Base-by-base conservation (phyloP, 768 basidiomycete genomes). In the Termitomyces sp. region DNA sequence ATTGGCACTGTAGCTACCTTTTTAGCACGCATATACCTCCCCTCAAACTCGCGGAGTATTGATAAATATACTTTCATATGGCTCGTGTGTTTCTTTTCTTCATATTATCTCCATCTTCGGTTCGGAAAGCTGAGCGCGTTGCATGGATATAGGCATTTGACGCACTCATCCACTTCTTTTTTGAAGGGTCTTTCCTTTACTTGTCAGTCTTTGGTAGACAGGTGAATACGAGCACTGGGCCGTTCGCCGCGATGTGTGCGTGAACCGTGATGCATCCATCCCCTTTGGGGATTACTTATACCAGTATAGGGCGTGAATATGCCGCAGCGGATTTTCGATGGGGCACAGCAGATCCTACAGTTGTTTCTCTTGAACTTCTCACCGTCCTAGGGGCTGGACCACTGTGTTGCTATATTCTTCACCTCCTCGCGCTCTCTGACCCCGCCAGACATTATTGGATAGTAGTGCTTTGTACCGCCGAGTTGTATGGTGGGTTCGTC, bases 131-230 rank as follows among this genome's bases (percentile, higher is more conserved):
- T 34, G 40, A 28, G 54, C 26, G 45, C 32, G 17, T 50, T 26
- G 48, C 24, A 26, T 26, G 46, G 22, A 10, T 43, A 34, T 60
- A 89, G 88, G 79, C 86, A 21, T 92, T 92, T 61, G 89, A 92
- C 66, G 88, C 82, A 3, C 73, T 89, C 66, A 88, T 88, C 56
- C 90, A 92, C 65, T 87, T 90, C 67, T 74, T 75, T 0, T 83
- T 89, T 55, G 90, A 93, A 65, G 90, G 88, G 9, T 83, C 89
- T 5, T 93, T 89, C 74, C 75, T 93, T 34, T 90, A 83, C 69
- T 74, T 87, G 45, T 90, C 89, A 2, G 77, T 78, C 49, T 89
- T 91, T 59, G 90, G 89, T 34, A 74, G 84, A 42, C 77, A 83
- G 55, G 88, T 90, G 9, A 84, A 84, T 63, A 81, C 83, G 17